Evolutionary conservation across 108 stramenopile genomes (phyloP).

Genomic region (Nitzschia sp.): DNA sequence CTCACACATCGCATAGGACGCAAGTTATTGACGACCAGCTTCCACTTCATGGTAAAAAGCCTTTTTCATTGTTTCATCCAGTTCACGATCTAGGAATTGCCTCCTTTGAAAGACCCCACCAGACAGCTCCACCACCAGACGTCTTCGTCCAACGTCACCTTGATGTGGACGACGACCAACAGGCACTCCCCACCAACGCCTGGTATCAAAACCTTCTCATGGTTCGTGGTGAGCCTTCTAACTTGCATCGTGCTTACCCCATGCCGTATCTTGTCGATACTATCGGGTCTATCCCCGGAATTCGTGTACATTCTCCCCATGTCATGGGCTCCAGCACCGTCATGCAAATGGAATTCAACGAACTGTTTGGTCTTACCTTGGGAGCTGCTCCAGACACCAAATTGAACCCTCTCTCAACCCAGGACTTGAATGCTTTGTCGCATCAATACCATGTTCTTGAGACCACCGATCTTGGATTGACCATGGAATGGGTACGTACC

Average conservation of each 20-base stretch:
- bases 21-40: not conserved
- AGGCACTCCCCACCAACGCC: constrained; percentile 69
- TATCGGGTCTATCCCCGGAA: constrained; percentile 68
- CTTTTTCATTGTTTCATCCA: constrained; percentile 41
- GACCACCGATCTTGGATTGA: constrained; percentile 62
- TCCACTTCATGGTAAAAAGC: not conserved
- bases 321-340: constrained; percentile 47
- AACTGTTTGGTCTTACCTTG: constrained; percentile 64
- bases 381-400: constrained; percentile 44
- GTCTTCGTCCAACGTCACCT: constrained; percentile 11
- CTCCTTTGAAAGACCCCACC: constrained; percentile 21
- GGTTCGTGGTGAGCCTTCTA: constrained; percentile 47
- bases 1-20: not conserved
- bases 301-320: constrained; percentile 59
- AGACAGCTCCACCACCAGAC: constrained; percentile 17
- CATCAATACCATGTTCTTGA: constrained; percentile 31
- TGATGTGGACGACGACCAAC: not conserved
- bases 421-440: constrained; percentile 16
- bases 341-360: constrained; percentile 59
- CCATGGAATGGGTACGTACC: constrained; percentile 60
- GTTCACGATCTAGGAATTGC: constrained; percentile 36
- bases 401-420: not conserved
- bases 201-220: constrained; percentile 82
- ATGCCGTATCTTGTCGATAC: constrained; percentile 77
- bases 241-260: constrained; percentile 60